Evolutionary conservation across 495 filamentous ascomycete genomes (phyloP).

Genomic region (Penicillium psychrofluorescens): DNA sequence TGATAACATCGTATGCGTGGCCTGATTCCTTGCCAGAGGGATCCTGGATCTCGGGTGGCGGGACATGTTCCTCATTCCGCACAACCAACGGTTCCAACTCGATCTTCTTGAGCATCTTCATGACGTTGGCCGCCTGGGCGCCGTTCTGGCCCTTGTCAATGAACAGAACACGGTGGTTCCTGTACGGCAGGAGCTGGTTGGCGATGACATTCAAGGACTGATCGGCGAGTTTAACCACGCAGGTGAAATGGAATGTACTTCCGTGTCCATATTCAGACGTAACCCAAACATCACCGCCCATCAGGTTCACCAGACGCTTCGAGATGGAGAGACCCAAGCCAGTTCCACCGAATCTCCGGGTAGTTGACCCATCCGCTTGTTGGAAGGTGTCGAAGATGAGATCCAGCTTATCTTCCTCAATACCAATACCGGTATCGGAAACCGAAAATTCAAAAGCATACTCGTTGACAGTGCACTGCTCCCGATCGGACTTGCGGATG

Average conservation of each 20-base stretch:
- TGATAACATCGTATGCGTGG: slow-evolving; percentile 85
- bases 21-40: slow-evolving; percentile 50
- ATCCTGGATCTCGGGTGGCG: slow-evolving; percentile 51
- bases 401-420: slow-evolving; percentile 91
- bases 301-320: slow-evolving; percentile 88
- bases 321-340: slow-evolving; percentile 95
- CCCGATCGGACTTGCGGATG: slow-evolving; percentile 66
- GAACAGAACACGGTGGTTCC: slow-evolving; percentile 82
- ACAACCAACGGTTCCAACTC: slow-evolving; percentile 78
- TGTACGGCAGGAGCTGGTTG: slow-evolving; percentile 81
- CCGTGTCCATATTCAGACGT: slow-evolving; percentile 88
- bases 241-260: slow-evolving; percentile 96
- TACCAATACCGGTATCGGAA: slow-evolving; percentile 95
- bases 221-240: slow-evolving; percentile 79
- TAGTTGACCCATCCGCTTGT: slow-evolving; percentile 97
- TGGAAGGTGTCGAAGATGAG: slow-evolving; percentile 99
- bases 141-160: slow-evolving; percentile 88
- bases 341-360: slow-evolving; percentile 92
- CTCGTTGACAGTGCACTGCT: slow-evolving; percentile 62
- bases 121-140: slow-evolving; percentile 63
- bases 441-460: slow-evolving; percentile 97
- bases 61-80: slow-evolving; percentile 53
- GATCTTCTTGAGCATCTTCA: slow-evolving; percentile 70
- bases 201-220: slow-evolving; percentile 74
- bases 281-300: slow-evolving; percentile 98